Evolutionary conservation across 345 rosid genomes (phyloP).

Genomic region (Dipteronia dyeriana): DNA sequence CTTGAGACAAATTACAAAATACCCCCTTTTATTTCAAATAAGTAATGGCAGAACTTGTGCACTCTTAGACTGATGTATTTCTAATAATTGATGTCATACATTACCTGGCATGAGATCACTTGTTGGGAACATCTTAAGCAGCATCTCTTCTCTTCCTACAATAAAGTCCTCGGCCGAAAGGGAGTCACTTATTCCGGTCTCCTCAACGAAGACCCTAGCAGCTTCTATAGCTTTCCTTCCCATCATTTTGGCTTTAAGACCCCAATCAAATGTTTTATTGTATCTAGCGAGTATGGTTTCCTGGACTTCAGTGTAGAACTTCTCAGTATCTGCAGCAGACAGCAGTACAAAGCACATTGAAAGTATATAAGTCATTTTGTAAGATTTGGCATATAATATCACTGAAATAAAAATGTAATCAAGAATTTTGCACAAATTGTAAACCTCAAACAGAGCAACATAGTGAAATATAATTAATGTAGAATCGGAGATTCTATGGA

Average conservation of each 20-base stretch:
- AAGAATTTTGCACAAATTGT: neutral
- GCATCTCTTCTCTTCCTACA: conserved; percentile 78
- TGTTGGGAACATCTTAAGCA: conserved; percentile 67
- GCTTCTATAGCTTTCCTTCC: conserved; percentile 90
- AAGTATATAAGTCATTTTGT: neutral
- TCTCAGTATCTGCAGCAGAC: conserved; percentile 76
- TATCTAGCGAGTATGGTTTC: conserved; percentile 80
- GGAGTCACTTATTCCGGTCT: conserved; percentile 75
- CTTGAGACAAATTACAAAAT: neutral
- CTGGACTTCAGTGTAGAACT: conserved; percentile 87
- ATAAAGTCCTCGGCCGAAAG: conserved; percentile 85
- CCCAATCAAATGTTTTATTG: conserved; percentile 88
- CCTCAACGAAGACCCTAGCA: conserved; percentile 76
- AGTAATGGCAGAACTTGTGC: neutral
- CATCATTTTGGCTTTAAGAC: conserved; percentile 96
- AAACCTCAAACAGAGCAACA: neutral
- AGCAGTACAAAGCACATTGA: conserved; percentile 9
- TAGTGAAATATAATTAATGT: neutral
- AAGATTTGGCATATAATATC: neutral
- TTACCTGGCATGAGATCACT: conserved; percentile 90
- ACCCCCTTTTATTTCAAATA: neutral
- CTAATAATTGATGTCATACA: neutral
- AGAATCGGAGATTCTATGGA: neutral
- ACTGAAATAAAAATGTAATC: neutral
- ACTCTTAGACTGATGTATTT: neutral